Conservation (phyloP, 75 land plant genomes). For the Gnetum montanum region DNA sequence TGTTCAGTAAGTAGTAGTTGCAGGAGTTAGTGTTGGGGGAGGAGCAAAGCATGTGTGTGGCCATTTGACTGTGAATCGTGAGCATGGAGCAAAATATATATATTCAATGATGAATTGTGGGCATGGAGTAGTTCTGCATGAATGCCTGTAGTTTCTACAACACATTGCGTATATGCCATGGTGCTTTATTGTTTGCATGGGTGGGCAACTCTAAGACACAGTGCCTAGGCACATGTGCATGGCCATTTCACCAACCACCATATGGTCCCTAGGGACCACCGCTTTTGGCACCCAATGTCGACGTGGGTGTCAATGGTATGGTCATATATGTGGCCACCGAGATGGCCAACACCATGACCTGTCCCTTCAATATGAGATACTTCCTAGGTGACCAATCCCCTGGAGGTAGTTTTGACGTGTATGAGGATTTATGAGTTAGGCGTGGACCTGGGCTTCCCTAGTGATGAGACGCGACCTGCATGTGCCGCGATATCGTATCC, state of each 20-base stretch:
- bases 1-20: too few relatives aligned
- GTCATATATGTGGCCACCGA: conserved; percentile 27
- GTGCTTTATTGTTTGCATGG: conserved; percentile 34
- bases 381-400: conserved; percentile 23
- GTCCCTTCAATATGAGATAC: conserved; percentile 20
- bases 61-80: too few relatives aligned
- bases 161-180: too few relatives aligned
- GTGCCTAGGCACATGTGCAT: conserved; percentile 33
- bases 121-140: too few relatives aligned
- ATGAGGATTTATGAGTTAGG: conserved; percentile 25
- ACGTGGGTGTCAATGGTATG: conserved; percentile 36
- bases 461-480: too few relatives aligned
- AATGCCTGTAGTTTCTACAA: too few relatives aligned
- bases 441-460: conserved; percentile 21
- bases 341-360: conserved; percentile 21
- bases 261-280: conserved; percentile 10
- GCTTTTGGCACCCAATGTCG: conserved; percentile 26
- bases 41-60: too few relatives aligned
- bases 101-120: too few relatives aligned
- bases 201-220: conserved; percentile 27
- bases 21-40: too few relatives aligned
- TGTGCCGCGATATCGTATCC: too few relatives aligned
- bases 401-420: conserved; percentile 27
- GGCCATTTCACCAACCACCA: conserved; percentile 20
- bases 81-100: too few relatives aligned